Percentiles rank a stretch among this genome's conserved stretches.
phyloP scores from a whole-genome alignment of 345 rosid species.

The Acer negundo region DNA sequence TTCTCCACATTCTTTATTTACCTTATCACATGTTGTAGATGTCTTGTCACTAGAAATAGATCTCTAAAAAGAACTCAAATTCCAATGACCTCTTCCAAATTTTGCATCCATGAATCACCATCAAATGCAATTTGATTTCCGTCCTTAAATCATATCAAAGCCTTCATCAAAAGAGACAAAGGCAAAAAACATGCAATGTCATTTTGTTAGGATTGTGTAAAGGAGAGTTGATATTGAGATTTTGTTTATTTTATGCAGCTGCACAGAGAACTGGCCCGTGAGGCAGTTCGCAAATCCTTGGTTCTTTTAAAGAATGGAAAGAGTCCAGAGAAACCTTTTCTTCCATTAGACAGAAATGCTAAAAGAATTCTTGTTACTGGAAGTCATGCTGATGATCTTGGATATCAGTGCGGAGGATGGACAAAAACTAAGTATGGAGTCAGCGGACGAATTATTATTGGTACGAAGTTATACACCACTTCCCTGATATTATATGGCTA shows the following conservation, averaged over 20 bases:
- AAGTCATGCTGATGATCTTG: slow-evolving; percentile 85
- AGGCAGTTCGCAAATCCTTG: slow-evolving; percentile 87
- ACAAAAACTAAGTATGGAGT: slow-evolving; percentile 65
- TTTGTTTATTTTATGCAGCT: slow-evolving; percentile 41
- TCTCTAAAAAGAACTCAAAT: not conserved
- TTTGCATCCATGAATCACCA: not conserved
- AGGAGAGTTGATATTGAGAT: not conserved
- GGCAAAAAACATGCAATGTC: not conserved
- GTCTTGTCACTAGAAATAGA: not conserved
- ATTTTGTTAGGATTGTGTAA: not conserved
- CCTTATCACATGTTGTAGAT: slow-evolving; percentile 5
- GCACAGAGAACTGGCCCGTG: slow-evolving; percentile 73
- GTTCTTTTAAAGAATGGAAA: slow-evolving; percentile 87
- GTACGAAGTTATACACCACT: slow-evolving; percentile 35
- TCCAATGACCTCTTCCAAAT: not conserved
- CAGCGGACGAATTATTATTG: slow-evolving; percentile 82
- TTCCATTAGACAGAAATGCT: slow-evolving; percentile 70
- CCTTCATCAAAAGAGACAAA: not conserved
- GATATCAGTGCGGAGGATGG: slow-evolving; percentile 96
- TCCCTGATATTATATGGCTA: not conserved
- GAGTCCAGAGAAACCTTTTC: slow-evolving; percentile 46
- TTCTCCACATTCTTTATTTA: not conserved
- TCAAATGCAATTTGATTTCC: not conserved
- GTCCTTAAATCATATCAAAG: no score
- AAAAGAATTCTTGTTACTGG: slow-evolving; percentile 73